Evolutionary conservation across 768 basidiomycete genomes (phyloP).

Genomic region (Lentinula sp.): DNA sequence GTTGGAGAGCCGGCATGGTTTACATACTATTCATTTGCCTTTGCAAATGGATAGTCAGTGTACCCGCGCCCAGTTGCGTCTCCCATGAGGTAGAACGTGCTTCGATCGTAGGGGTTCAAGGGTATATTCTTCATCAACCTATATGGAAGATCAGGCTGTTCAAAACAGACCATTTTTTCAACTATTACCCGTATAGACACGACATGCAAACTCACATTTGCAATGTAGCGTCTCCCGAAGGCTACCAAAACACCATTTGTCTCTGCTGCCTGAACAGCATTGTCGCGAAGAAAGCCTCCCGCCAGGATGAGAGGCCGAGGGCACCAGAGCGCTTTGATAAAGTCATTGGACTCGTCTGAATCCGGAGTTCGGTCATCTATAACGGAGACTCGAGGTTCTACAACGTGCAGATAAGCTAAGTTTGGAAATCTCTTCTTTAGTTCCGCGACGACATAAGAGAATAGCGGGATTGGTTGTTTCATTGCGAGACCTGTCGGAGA

Average conservation of each 20-base stretch:
- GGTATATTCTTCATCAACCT: conserved; percentile 20
- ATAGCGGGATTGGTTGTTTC: conserved; percentile 33
- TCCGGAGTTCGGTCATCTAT: neutral
- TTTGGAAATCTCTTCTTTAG: conserved; percentile 25
- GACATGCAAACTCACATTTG: conserved; percentile 17
- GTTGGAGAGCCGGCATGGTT: too few relatives aligned
- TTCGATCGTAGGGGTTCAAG: conserved; percentile 15
- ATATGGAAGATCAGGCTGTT: conserved; percentile 25
- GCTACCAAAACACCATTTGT: conserved; percentile 20
- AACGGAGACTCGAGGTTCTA: conserved; percentile 17
- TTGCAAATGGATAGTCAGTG: conserved; percentile 14
- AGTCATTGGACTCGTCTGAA: conserved; percentile 16
- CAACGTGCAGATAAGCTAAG: conserved; percentile 34
- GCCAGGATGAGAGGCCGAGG: conserved; percentile 20
- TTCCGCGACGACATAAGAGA: conserved; percentile 31
- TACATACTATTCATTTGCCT: too few relatives aligned
- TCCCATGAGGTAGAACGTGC: conserved; percentile 19
- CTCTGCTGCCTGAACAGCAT: conserved; percentile 19
- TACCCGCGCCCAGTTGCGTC: conserved; percentile 16
- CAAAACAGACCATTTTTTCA: neutral
- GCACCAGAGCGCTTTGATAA: conserved; percentile 22
- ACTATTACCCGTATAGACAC: neutral
- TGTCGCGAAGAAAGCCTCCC: conserved; percentile 21
- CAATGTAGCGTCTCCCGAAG: conserved; percentile 24
- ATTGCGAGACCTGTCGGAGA: conserved; percentile 25